Percentiles rank a stretch among this genome's conserved stretches.
phyloP scores from a whole-genome alignment of 2,329 filamentous ascomycete genomes.

The Nothophaeocryptopus gaeumannii region DNA sequence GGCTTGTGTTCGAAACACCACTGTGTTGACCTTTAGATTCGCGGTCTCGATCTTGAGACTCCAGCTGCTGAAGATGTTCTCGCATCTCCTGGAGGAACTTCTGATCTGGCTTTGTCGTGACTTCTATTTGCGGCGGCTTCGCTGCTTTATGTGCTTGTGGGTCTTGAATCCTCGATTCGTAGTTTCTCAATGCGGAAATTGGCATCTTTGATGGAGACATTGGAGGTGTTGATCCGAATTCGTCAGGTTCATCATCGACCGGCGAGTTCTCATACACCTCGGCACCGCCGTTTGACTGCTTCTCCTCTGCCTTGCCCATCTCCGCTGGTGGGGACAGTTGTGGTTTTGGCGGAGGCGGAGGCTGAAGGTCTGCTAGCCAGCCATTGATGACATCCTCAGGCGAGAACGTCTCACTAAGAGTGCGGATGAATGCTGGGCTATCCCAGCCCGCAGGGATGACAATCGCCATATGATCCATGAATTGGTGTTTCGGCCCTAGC shows the following conservation, averaged over 20 bases:
- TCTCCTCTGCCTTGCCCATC: constrained; percentile 22
- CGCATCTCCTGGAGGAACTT: constrained; percentile 36
- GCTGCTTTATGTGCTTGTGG: constrained; percentile 31
- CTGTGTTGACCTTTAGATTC: constrained; percentile 30
- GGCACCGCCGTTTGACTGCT: constrained; percentile 24
- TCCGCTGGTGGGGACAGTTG: constrained; percentile 45
- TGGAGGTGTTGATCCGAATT: constrained; percentile 8
- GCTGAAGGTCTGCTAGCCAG: constrained; percentile 54
- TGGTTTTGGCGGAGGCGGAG: constrained; percentile 54
- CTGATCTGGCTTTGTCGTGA: constrained; percentile 35
- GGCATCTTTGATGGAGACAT: constrained; percentile 24
- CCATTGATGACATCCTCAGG: constrained; percentile 79
- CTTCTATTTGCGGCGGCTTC: constrained; percentile 32
- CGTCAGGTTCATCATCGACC: constrained; percentile 22
- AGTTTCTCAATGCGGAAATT: constrained; percentile 30
- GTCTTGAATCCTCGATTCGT: constrained; percentile 32
- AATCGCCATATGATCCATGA: constrained; percentile 72
- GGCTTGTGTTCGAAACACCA: constrained; percentile 21
- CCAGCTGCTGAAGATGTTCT: constrained; percentile 69
- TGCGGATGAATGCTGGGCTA: constrained; percentile 94
- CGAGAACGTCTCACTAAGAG: constrained; percentile 86
- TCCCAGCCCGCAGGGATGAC: constrained; percentile 97
- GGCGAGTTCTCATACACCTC: constrained; percentile 32
- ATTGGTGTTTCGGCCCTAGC: constrained; percentile 66
- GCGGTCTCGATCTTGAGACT: constrained; percentile 61